These are phyloP conservation scores for Chalciporus pseudorubinellus DNA, from an alignment of 768 basidiomycete species.

Conservation along the genomic window DNA sequence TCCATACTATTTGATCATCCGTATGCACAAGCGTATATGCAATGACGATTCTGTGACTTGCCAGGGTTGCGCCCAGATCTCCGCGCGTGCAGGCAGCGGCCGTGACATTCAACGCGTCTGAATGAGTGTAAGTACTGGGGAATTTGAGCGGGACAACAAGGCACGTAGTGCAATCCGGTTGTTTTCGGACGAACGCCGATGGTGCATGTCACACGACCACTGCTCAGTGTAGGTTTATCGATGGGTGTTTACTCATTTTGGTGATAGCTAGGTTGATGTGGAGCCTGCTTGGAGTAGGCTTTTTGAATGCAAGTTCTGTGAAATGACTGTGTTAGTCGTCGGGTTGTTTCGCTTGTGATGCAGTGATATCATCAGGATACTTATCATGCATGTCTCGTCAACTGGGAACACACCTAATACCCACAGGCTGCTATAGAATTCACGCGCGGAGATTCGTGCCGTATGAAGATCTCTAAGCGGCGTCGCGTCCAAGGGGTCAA, in stretches of 20 bases:
- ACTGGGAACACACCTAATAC: constrained; percentile 35
- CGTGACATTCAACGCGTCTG: constrained; percentile 48
- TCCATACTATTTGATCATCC: constrained; percentile 31
- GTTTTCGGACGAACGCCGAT: constrained; percentile 6
- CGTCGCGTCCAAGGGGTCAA: constrained; percentile 55
- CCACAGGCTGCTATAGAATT: constrained; percentile 29
- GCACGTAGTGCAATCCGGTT: constrained; percentile 45
- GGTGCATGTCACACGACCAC: constrained; percentile 10
- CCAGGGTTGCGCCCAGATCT: constrained; percentile 57
- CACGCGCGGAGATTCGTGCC: constrained; percentile 53
- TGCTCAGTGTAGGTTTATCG: neutral
- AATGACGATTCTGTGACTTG: constrained; percentile 4
- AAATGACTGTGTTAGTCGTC: constrained; percentile 13
- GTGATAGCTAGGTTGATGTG: constrained; percentile 39
- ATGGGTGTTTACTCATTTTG: constrained; percentile 10
- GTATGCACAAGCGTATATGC: constrained; percentile 5
- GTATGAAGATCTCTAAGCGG: constrained; percentile 42
- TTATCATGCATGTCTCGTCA: constrained; percentile 41
- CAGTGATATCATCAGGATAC: too few species aligned
- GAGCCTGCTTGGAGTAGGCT: constrained; percentile 47
- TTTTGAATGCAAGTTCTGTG: constrained; percentile 59
- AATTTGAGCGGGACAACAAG: constrained; percentile 59
- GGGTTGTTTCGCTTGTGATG: constrained; percentile 13
- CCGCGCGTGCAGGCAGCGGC: constrained; percentile 61
- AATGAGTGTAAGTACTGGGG: constrained; percentile 52